These are phyloP conservation scores for Penstemon barbatus DNA, from an alignment of 257 asterid genomes.

Conservation along the genomic window DNA sequence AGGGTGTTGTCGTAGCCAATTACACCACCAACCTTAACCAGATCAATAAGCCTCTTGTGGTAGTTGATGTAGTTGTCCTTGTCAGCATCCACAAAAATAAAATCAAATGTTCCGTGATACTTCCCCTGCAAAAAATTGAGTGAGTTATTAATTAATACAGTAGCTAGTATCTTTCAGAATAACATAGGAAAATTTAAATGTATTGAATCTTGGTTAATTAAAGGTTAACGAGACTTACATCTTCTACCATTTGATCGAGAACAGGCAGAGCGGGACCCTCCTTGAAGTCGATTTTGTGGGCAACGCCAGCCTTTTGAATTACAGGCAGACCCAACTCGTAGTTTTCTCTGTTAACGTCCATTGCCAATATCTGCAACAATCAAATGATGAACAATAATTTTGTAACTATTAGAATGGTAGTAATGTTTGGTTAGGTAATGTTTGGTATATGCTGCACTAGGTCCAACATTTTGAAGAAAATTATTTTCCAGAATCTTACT, in stretches of 20 bases:
- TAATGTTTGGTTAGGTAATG: too few relatives aligned
- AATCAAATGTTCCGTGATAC: slow-evolving; percentile 64
- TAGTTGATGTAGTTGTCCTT: slow-evolving; percentile 82
- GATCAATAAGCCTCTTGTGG: slow-evolving; percentile 73
- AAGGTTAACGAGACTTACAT: slow-evolving; percentile 33
- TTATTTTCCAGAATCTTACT: not conserved
- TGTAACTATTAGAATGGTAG: too few relatives aligned
- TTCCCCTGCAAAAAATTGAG: slow-evolving; percentile 32
- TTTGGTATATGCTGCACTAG: too few relatives aligned
- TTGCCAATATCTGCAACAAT: slow-evolving; percentile 75
- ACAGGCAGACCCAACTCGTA: slow-evolving; percentile 79
- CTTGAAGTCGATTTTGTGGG: slow-evolving; percentile 73
- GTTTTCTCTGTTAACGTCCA: slow-evolving; percentile 82
- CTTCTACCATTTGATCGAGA: slow-evolving; percentile 61
- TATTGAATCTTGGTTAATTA: not conserved
- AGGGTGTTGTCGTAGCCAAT: slow-evolving; percentile 91
- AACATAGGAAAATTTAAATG: not conserved
- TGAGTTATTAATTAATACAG: too few relatives aligned
- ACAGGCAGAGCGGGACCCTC: slow-evolving; percentile 83
- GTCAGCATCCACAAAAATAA: slow-evolving; percentile 89
- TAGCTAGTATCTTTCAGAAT: too few relatives aligned
- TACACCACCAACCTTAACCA: slow-evolving; percentile 80
- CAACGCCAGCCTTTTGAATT: slow-evolving; percentile 79
- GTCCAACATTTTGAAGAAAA: too few relatives aligned
- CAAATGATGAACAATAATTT: not conserved